Base-by-base conservation (phyloP, 2,329 filamentous ascomycete genomes). In the Ciborinia camelliae region DNA sequence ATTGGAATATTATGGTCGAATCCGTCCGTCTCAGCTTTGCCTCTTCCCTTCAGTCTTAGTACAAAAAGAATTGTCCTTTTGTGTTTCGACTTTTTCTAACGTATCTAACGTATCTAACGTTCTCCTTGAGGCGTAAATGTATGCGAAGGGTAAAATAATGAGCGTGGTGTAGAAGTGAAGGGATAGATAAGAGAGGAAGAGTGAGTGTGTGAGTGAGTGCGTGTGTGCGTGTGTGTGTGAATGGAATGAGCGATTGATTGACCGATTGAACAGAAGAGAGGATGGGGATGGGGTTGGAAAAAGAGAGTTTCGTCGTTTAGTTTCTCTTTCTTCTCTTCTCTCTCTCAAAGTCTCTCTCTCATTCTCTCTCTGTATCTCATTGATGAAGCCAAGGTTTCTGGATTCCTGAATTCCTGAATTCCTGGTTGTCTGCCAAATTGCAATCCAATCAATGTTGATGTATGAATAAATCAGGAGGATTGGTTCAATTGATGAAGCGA, bases 401-500 rank as follows among this genome's bases (percentile, higher is more conserved):
- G 41, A 20, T 43, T 20, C 41, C n/a, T n/a, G n/a, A n/a, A n/a
- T 39, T 43, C 8, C 15, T 30, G 15, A 18, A 20, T 43, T 20
- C 41, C 41, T 30, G 53, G 14, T n/a, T 26, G 37, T 57, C 23
- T 55, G 35, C 23, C 52, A 28, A 41, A 41, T 32, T 45, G 26
- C 54, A 57, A 45, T 45, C 39, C 54, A 57, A 57, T 47, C 55
- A 47, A 58, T 47, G 18, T 43, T n/a, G 54, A 32, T 43, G 37
- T 23, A 45, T 41, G 50, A 55, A 55, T 41, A 43, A 43, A 43
- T 57, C 14, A 43, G 39, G 41, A 41, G 52, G 37, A 41, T 54
- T 54, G 32, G 35, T 28, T 41, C 52, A 47, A 58, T 58, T 58
- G 41, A 58, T 47, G 43, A 20, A 58, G 54, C 28, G 54, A 58